Conservation (phyloP, 1,284 basidiomycete genomes). For the Phylloboletellus chloephorus region DNA sequence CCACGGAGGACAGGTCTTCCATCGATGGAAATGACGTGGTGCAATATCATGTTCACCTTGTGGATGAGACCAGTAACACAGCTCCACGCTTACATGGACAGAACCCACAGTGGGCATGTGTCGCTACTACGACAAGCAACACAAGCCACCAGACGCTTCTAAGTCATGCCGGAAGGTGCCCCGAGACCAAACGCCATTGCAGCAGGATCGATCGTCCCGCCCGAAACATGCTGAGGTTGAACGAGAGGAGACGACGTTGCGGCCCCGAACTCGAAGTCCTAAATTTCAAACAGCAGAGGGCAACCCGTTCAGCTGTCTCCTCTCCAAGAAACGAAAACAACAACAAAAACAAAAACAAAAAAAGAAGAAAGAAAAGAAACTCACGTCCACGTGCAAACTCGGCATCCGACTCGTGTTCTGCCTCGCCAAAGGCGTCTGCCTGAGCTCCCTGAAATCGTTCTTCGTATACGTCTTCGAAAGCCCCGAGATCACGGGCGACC, state of each 20-base stretch:
- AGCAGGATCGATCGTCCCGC: conserved; percentile 17
- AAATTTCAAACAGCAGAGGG: background rate
- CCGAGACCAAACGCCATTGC: conserved; percentile 27
- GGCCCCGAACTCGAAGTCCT: conserved; percentile 33
- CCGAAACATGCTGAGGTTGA: conserved; percentile 22
- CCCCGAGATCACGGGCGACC: conserved; percentile 69
- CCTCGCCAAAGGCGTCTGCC: conserved; percentile 58
- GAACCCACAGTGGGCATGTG: too few species aligned
- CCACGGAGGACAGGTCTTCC: too few species aligned
- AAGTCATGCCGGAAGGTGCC: conserved; percentile 28
- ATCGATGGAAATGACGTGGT: too few species aligned
- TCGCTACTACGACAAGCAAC: too few species aligned
- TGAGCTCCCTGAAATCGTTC: conserved; percentile 72
- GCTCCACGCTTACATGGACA: too few species aligned
- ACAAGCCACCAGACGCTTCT: too few species aligned
- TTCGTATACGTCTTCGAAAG: conserved; percentile 72
- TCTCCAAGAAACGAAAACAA: background rate
- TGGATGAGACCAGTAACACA: too few species aligned
- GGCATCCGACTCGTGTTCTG: conserved; percentile 77
- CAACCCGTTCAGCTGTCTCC: conserved; percentile 3
- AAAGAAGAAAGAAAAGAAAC: conserved; percentile 29
- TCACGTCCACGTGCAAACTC: conserved; percentile 72
- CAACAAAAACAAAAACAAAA: conserved; percentile 5
- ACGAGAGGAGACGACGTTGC: conserved; percentile 26
- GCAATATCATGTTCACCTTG: too few species aligned